These are phyloP conservation scores for Heliamphora exappendiculata DNA, from an alignment of 148 eudicot species.

Conservation along the genomic window DNA sequence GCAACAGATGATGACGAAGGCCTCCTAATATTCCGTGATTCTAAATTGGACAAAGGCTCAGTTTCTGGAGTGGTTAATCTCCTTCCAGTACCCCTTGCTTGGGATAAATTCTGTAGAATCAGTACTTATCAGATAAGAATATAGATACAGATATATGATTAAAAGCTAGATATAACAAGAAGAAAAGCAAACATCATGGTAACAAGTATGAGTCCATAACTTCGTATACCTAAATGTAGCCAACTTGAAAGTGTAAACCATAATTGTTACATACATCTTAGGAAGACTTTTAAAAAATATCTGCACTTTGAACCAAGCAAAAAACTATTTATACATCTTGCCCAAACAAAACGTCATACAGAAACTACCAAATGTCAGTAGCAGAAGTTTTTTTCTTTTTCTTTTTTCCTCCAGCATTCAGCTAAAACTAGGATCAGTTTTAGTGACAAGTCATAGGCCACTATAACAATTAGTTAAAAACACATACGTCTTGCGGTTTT, in stretches of 20 bases:
- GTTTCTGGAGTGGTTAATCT: conserved; percentile 43
- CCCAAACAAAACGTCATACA: neutral
- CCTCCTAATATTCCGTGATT: conserved; percentile 56
- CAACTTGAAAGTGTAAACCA: neutral
- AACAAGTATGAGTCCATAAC: neutral
- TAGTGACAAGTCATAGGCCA: no score
- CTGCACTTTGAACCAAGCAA: neutral
- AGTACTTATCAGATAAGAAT: neutral
- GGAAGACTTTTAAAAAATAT: neutral
- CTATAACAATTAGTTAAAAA: neutral
- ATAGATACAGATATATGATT: conserved; percentile 1
- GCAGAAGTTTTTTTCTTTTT: neutral
- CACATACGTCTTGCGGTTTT: neutral
- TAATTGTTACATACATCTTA: neutral
- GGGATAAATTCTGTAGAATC: conserved; percentile 55
- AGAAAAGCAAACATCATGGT: neutral
- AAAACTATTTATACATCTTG: neutral
- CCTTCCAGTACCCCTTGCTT: conserved; percentile 59
- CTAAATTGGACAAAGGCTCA: conserved; percentile 51
- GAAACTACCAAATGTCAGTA: neutral
- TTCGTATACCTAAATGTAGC: neutral
- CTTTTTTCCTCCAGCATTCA: neutral
- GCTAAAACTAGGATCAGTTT: neutral
- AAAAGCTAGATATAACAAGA: neutral
- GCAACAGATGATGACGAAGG: conserved; percentile 73